Percentiles rank a stretch among this genome's conserved stretches.
phyloP scores from a whole-genome alignment of 2,329 filamentous ascomycete genomes.

The Orbilia oligospora region DNA sequence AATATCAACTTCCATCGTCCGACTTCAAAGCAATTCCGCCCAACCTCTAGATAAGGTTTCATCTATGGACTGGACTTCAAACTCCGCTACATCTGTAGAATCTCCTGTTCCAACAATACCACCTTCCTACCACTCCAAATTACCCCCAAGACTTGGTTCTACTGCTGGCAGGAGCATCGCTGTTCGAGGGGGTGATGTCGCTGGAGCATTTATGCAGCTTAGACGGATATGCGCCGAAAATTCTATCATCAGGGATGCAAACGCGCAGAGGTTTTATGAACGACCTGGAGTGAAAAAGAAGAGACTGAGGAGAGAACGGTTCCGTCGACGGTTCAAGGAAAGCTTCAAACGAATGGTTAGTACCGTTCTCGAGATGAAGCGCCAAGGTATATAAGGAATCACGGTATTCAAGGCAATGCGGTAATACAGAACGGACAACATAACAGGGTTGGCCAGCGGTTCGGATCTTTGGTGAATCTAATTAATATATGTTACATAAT shows the following conservation, averaged over 20 bases:
- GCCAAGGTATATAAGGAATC: constrained; percentile 79
- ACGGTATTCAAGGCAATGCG: background rate
- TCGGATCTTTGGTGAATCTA: no score
- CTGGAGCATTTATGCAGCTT: constrained; percentile 69
- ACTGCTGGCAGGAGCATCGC: constrained; percentile 65
- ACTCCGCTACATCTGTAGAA: constrained; percentile 10
- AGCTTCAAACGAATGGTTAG: constrained; percentile 77
- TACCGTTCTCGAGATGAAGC: constrained; percentile 78
- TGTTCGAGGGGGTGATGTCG: constrained; percentile 69
- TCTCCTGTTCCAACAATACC: constrained; percentile 13
- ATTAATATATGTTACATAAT: constrained; percentile 34
- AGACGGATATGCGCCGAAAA: constrained; percentile 71
- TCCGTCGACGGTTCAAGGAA: constrained; percentile 77
- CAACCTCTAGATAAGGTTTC: constrained; percentile 15
- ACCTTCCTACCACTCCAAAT: constrained; percentile 53
- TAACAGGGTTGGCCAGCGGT: background rate
- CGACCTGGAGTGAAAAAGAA: constrained; percentile 82
- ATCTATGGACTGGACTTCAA: constrained; percentile 19
- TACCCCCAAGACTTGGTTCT: constrained; percentile 63
- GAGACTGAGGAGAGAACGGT: constrained; percentile 78
- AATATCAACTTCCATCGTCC: constrained; percentile 31
- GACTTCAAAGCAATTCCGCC: constrained; percentile 11
- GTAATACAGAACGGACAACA: background rate
- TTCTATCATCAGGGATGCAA: constrained; percentile 72
- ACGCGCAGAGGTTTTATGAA: constrained; percentile 79